Evolutionary conservation across 2,329 filamentous ascomycete genomes (phyloP).

Genomic region (Apiospora rasikravindrae): DNA sequence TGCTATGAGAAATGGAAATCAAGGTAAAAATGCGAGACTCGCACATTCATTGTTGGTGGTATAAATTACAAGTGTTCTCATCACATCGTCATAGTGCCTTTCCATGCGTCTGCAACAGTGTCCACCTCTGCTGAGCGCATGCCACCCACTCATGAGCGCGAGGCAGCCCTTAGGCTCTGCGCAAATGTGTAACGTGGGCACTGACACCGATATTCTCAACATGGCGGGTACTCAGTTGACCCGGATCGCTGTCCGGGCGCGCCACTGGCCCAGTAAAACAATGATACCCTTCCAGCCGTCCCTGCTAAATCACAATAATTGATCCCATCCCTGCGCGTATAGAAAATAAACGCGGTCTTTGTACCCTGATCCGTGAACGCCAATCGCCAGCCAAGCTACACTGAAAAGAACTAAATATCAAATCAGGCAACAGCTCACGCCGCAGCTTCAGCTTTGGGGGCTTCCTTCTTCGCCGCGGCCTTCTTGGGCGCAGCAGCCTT

Average conservation of each 20-base stretch:
- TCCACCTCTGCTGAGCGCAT: constrained; percentile 4
- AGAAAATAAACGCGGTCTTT: constrained; percentile 36
- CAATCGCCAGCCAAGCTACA: constrained; percentile 38
- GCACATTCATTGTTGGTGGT: constrained; percentile 31
- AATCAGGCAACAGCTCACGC: constrained; percentile 31
- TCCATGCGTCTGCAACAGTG: constrained; percentile 18
- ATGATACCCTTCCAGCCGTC: constrained; percentile 28
- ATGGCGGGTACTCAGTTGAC: constrained; percentile 25
- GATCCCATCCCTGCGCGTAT: constrained; percentile 35
- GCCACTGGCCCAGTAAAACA: constrained; percentile 18
- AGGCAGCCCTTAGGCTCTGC: background rate
- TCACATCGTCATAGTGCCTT: constrained; percentile 38
- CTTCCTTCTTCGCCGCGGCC: constrained; percentile 39
- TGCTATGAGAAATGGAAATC: background rate
- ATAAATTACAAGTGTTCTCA: constrained; percentile 45
- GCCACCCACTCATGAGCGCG: background rate
- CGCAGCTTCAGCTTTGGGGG: constrained; percentile 35
- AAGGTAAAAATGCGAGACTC: constrained; percentile 26
- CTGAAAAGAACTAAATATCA: constrained; percentile 41
- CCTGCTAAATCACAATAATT: constrained; percentile 32
- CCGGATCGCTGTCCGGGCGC: constrained; percentile 9
- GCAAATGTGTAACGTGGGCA: constrained; percentile 18
- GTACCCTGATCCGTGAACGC: constrained; percentile 41
- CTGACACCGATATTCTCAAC: constrained; percentile 22
- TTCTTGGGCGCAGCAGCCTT: constrained; percentile 43